These are phyloP conservation scores for Cercophora sp. DNA, from an alignment of 495 filamentous ascomycete genomes.

Conservation along the genomic window DNA sequence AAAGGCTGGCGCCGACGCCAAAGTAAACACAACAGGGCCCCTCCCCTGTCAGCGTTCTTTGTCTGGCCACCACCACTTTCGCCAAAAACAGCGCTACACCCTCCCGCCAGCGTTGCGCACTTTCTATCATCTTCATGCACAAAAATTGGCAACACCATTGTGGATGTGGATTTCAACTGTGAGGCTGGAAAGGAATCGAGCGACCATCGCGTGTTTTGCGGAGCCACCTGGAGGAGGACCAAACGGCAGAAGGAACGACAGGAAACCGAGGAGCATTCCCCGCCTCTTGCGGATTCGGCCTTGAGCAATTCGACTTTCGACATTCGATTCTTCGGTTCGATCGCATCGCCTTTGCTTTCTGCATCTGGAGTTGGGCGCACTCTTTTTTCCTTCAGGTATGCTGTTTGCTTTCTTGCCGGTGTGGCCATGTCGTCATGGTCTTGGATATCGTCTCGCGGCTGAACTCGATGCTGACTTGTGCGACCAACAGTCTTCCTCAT, in stretches of 20 bases:
- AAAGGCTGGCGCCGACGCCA: conserved; percentile 9
- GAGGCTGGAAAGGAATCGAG: conserved; percentile 12
- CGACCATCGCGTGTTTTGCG: not conserved
- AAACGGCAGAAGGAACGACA: not conserved
- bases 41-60: conserved; percentile 17
- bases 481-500: conserved; percentile 7
- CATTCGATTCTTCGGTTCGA: not conserved
- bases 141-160: conserved; percentile 15
- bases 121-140: conserved; percentile 10
- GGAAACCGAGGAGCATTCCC: not conserved
- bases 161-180: conserved; percentile 9
- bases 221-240: not conserved
- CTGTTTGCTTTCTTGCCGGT: not conserved
- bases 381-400: conserved; percentile 16
- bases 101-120: conserved; percentile 11
- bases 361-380: conserved; percentile 19
- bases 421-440: not conserved
- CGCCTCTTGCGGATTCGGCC: not conserved
- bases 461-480: not conserved
- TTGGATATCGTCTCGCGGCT: not conserved
- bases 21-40: conserved; percentile 29
- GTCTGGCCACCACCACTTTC: too few species aligned
- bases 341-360: conserved; percentile 11
- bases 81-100: conserved; percentile 19
- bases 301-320: not conserved